phyloP scores from a whole-genome alignment of 176 grass and related monocot genomes.

The Oryza nivara region DNA sequence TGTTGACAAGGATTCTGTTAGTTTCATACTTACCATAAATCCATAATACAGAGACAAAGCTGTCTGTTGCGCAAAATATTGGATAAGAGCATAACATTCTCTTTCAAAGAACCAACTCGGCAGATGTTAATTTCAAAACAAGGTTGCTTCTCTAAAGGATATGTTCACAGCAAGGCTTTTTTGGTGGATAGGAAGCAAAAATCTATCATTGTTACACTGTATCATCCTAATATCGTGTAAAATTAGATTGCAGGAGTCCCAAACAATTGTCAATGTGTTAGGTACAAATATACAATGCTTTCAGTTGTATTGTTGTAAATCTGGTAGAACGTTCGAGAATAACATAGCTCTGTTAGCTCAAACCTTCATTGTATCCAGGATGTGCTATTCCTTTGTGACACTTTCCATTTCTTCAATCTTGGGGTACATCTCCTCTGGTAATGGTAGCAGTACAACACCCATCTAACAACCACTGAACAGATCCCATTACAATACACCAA shows the following conservation, averaged over 20 bases:
- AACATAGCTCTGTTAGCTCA: not conserved
- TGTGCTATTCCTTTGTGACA: not conserved
- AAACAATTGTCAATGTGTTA: not conserved
- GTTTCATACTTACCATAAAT: constrained; percentile 1
- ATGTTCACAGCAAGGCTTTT: constrained; percentile 3
- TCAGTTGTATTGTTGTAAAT: not conserved
- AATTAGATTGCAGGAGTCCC: not conserved
- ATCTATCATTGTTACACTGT: not conserved
- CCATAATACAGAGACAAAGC: not conserved
- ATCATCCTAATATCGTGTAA: not conserved
- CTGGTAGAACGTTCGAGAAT: not conserved
- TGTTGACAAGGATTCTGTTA: constrained; percentile 5
- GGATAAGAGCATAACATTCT: not conserved
- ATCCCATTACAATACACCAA: not conserved
- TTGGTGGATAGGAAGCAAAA: not conserved
- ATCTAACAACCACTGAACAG: not conserved
- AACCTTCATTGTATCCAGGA: not conserved
- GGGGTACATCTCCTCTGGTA: not conserved
- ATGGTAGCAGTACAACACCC: not conserved
- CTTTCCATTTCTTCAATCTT: not conserved
- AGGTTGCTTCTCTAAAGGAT: constrained; percentile 17
- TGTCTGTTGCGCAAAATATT: not conserved
- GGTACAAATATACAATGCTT: not conserved
- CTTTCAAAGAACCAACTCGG: constrained; percentile 18
- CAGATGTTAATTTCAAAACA: not conserved